phyloP scores from a whole-genome alignment of 1,139 yeast genomes.

The Scheffersomyces illinoinensis region DNA sequence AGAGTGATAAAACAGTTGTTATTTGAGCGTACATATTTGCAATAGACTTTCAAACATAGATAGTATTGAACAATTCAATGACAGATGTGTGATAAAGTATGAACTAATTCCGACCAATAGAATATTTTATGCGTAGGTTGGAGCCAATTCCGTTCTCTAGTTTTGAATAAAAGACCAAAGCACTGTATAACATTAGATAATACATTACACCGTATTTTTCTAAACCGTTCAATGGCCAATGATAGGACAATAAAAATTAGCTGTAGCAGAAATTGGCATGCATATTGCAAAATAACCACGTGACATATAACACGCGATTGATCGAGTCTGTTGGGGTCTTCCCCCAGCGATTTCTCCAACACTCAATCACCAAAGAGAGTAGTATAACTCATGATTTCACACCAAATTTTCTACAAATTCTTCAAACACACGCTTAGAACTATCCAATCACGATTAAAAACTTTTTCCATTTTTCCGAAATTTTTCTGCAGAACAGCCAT shows the following conservation, averaged over 20 bases:
- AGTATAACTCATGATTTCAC: background rate
- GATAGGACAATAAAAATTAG: background rate
- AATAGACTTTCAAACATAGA: no score
- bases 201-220: background rate
- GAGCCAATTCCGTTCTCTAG: no score
- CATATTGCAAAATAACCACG: background rate
- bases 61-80: no score
- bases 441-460: background rate
- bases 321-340: background rate
- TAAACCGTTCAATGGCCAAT: background rate
- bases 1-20: no score
- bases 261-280: no score
- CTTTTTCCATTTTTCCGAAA: background rate
- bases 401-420: background rate
- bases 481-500: slow-evolving; percentile 11
- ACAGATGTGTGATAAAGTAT: no score
- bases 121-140: no score
- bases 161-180: no score
- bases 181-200: no score
- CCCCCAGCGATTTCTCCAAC: background rate
- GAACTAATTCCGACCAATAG: no score
- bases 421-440: background rate
- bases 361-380: background rate
- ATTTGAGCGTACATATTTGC: no score
- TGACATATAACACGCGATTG: background rate